phyloP scores from a whole-genome alignment of 306 rosid species.

The Alnus rubra region DNA sequence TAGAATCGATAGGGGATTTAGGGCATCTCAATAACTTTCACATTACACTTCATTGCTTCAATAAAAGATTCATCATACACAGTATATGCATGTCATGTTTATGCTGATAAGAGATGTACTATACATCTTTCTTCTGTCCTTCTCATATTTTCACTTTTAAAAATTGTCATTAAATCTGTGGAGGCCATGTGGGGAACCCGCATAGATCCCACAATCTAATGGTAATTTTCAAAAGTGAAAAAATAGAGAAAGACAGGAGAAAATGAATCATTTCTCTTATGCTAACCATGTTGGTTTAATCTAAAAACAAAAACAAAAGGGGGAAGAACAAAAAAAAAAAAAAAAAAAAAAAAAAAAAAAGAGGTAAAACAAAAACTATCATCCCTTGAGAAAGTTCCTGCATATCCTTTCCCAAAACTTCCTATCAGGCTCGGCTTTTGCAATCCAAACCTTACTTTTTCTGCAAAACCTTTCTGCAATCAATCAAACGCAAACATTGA shows the following conservation, averaged over 20 bases:
- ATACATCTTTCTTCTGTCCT: no score
- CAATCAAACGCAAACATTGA: neutral
- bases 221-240: no score
- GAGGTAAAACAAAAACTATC: neutral
- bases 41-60: neutral
- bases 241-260: no score
- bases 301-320: neutral
- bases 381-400: slow-evolving; percentile 57
- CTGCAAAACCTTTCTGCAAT: slow-evolving; percentile 50
- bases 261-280: no score
- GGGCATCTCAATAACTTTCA: neutral
- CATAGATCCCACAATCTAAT: no score
- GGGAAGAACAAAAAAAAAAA: neutral
- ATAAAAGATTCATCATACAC: neutral
- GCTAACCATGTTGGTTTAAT: neutral
- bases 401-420: slow-evolving; percentile 55
- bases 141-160: no score
- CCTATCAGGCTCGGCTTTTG: slow-evolving; percentile 54
- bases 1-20: no score
- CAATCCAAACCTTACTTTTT: slow-evolving; percentile 45
- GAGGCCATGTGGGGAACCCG: no score
- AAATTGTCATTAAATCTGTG: no score
- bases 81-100: neutral
- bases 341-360: neutral
- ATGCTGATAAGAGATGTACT: neutral